Percentiles rank a stretch among this genome's conserved stretches.
phyloP scores from a whole-genome alignment of 2,329 filamentous ascomycete genomes.

The Neofusicoccum sp. region DNA sequence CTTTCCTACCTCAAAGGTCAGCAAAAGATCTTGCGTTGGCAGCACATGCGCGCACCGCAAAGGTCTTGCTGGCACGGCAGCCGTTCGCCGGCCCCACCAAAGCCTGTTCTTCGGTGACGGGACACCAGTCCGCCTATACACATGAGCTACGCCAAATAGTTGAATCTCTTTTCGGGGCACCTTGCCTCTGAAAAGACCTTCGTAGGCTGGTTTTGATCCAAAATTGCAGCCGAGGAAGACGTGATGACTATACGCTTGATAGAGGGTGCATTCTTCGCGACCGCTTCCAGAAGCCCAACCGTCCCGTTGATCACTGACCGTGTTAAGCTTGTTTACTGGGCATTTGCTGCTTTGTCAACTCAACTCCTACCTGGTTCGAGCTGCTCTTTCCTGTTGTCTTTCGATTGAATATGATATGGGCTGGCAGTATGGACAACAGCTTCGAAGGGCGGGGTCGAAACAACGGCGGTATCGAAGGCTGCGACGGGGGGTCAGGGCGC shows the following conservation, averaged over 20 bases:
- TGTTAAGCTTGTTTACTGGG: too few relatives aligned
- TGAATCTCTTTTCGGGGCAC: too few relatives aligned
- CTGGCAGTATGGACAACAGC: conserved; percentile 57
- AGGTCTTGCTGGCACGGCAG: conserved; percentile 61
- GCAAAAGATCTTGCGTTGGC: too few relatives aligned
- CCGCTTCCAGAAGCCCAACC: conserved; percentile 62
- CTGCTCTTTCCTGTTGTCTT: conserved; percentile 67
- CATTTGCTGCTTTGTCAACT: too few relatives aligned
- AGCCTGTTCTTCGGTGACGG: conserved; percentile 56
- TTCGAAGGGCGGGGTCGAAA: conserved; percentile 68
- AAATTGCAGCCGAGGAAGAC: conserved; percentile 68
- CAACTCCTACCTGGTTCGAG: conserved; percentile 64
- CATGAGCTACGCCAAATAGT: too few relatives aligned
- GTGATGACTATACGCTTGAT: conserved; percentile 76
- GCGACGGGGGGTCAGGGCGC: too few relatives aligned
- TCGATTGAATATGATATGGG: conserved; percentile 74
- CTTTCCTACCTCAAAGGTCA: too few relatives aligned
- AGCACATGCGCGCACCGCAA: conserved; percentile 63
- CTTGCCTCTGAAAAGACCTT: too few relatives aligned
- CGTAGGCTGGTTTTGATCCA: conserved; percentile 60
- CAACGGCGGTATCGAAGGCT: conserved; percentile 66
- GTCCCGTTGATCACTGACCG: conserved; percentile 67
- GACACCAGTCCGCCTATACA: conserved; percentile 62
- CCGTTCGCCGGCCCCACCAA: conserved; percentile 45
- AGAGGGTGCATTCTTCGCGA: conserved; percentile 62